Evolutionary conservation across 805 yeast genomes (phyloP).

Genomic region (Lachancea kluyveri): DNA sequence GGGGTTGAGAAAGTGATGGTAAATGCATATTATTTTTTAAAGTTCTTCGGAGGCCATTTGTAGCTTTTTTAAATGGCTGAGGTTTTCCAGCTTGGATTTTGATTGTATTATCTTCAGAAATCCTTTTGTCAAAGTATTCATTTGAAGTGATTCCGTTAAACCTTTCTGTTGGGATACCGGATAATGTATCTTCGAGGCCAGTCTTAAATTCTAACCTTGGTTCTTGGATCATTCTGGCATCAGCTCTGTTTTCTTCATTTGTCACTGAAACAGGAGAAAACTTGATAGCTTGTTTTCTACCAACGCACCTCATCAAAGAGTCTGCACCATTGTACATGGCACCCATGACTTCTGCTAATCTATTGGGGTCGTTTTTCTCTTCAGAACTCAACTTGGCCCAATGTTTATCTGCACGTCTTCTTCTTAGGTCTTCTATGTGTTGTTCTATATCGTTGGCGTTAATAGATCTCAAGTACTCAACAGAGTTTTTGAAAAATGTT

Average conservation of each 20-base stretch:
- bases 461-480: slow-evolving; percentile 14
- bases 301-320: slow-evolving; percentile 17
- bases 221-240: slow-evolving; percentile 1
- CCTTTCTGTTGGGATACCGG: slow-evolving; percentile 2
- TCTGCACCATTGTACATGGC: slow-evolving; percentile 22
- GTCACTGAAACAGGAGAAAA: slow-evolving; percentile 1
- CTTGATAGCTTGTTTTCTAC: slow-evolving; percentile 6
- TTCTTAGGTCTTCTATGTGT: slow-evolving; percentile 20
- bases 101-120: too few species aligned
- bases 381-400: slow-evolving; percentile 20
- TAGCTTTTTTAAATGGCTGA: too few species aligned
- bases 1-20: too few species aligned
- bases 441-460: slow-evolving; percentile 15
- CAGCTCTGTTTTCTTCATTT: slow-evolving; percentile 1
- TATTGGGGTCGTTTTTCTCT: slow-evolving; percentile 19
- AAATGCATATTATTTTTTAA: too few species aligned
- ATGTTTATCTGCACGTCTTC: slow-evolving; percentile 19
- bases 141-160: too few species aligned
- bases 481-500: slow-evolving; percentile 15
- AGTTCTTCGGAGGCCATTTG: too few species aligned
- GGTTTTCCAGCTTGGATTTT: too few species aligned
- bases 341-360: slow-evolving; percentile 21
- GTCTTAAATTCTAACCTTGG: slow-evolving; percentile 7
- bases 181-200: slow-evolving; percentile 8
- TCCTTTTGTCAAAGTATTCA: too few species aligned